phyloP scores from a whole-genome alignment of 768 basidiomycete species.

The Phylloporus arenicola region DNA sequence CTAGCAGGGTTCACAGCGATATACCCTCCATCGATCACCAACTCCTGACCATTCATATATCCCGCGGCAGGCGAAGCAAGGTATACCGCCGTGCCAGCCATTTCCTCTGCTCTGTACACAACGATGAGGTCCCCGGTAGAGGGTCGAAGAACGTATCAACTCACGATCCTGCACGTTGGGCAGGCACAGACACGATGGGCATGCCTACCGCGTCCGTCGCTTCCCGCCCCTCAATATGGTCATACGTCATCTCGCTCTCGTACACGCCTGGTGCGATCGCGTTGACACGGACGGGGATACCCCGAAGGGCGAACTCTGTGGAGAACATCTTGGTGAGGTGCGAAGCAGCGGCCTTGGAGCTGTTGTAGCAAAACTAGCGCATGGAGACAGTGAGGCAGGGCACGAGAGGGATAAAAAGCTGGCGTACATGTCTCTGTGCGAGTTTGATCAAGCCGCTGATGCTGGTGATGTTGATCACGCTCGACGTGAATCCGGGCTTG shows the following conservation, averaged over 20 bases:
- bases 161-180: constrained; percentile 59
- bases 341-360: constrained; percentile 69
- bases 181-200: constrained; percentile 57
- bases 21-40: constrained; percentile 73
- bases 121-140: background rate
- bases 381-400: background rate
- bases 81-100: constrained; percentile 74
- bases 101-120: constrained; percentile 53
- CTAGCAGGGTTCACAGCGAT: constrained; percentile 64
- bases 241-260: constrained; percentile 70
- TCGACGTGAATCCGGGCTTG: constrained; percentile 50
- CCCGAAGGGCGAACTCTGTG: constrained; percentile 68
- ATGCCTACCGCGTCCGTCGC: constrained; percentile 52
- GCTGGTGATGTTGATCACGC: constrained; percentile 72
- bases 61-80: constrained; percentile 67
- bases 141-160: constrained; percentile 23
- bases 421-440: constrained; percentile 72
- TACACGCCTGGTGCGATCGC: constrained; percentile 74
- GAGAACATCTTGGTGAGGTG: constrained; percentile 75
- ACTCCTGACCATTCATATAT: constrained; percentile 75
- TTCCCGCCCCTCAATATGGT: constrained; percentile 40
- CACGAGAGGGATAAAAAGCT: background rate
- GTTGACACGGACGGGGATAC: constrained; percentile 64
- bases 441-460: constrained; percentile 68
- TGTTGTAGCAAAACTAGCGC: constrained; percentile 73